Evolutionary conservation across 2,329 filamentous ascomycete genomes (phyloP).

Genomic region (Fusarium phyllophilum): DNA sequence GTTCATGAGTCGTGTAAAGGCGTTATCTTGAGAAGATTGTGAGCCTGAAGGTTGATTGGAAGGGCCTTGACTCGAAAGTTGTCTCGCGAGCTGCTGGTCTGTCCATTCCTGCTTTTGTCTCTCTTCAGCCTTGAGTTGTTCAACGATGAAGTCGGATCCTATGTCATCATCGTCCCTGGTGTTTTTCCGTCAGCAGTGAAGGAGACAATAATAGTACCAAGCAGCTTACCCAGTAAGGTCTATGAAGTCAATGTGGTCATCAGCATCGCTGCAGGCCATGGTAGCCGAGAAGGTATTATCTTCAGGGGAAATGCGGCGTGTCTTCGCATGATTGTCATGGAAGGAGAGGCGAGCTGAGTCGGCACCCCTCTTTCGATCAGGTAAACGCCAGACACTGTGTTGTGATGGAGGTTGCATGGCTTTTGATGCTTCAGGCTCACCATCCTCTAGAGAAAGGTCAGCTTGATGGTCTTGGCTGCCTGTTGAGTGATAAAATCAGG

Average conservation of each 20-base stretch:
- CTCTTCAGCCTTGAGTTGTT: constrained; percentile 51
- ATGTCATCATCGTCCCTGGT: constrained; percentile 49
- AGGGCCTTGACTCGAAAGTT: constrained; percentile 42
- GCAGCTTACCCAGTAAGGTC: constrained; percentile 55
- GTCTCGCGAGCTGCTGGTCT: constrained; percentile 45
- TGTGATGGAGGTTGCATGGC: constrained; percentile 37
- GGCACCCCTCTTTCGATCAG: constrained; percentile 46
- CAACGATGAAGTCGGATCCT: constrained; percentile 42
- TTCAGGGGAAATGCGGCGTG: constrained; percentile 47
- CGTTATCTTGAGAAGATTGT: constrained; percentile 28
- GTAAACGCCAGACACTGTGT: constrained; percentile 31
- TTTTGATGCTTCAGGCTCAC: constrained; percentile 1
- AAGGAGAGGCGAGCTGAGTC: constrained; percentile 30
- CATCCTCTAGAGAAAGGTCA: constrained; percentile 25
- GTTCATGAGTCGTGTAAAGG: constrained; percentile 45
- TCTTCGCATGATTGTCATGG: constrained; percentile 43
- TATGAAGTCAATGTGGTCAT: constrained; percentile 46
- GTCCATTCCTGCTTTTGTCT: constrained; percentile 44
- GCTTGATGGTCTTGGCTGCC: background rate
- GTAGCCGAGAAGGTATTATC: constrained; percentile 11
- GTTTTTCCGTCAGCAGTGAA: constrained; percentile 3
- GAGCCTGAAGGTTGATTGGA: background rate
- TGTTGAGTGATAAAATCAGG: background rate
- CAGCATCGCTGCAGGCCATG: constrained; percentile 20
- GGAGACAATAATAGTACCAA: background rate